Conservation (phyloP, 2,329 filamentous ascomycete genomes). For the Stemphylium beticola region DNA sequence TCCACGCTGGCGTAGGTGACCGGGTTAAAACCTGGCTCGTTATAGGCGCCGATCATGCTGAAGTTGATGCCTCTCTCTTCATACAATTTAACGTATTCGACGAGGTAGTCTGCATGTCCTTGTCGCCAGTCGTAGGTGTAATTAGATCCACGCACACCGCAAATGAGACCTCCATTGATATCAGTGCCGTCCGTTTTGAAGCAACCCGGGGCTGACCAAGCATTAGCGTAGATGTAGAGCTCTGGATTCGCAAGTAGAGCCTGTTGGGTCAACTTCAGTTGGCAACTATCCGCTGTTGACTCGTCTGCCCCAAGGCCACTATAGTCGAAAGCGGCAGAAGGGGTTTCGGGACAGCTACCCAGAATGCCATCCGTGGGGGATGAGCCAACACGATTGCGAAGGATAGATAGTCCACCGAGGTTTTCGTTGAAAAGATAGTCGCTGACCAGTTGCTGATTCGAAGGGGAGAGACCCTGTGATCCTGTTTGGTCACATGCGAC, state of each 20-base stretch:
- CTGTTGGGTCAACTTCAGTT: slow-evolving; percentile 60
- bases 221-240: slow-evolving; percentile 52
- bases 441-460: slow-evolving; percentile 47
- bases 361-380: slow-evolving; percentile 21
- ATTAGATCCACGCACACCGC: slow-evolving; percentile 43
- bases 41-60: slow-evolving; percentile 50
- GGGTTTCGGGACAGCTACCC: slow-evolving; percentile 10
- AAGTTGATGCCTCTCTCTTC: slow-evolving; percentile 46
- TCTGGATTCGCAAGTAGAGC: slow-evolving; percentile 52
- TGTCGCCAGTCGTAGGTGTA: slow-evolving; percentile 55
- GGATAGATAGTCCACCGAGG: slow-evolving; percentile 51
- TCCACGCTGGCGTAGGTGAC: slow-evolving; percentile 54
- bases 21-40: slow-evolving; percentile 50
- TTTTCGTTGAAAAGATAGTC: slow-evolving; percentile 53
- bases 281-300: slow-evolving; percentile 40
- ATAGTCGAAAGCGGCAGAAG: slow-evolving; percentile 20
- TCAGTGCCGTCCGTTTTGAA: slow-evolving; percentile 57
- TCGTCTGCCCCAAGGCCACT: slow-evolving; percentile 16
- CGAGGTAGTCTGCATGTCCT: slow-evolving; percentile 56
- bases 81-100: slow-evolving; percentile 53
- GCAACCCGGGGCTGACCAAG: slow-evolving; percentile 57
- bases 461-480: slow-evolving; percentile 27
- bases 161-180: slow-evolving; percentile 52
- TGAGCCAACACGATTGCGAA: slow-evolving; percentile 54
- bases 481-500: slow-evolving; percentile 16